Base-by-base conservation (phyloP, 305 asterid species). In the Salvia sclarea region DNA sequence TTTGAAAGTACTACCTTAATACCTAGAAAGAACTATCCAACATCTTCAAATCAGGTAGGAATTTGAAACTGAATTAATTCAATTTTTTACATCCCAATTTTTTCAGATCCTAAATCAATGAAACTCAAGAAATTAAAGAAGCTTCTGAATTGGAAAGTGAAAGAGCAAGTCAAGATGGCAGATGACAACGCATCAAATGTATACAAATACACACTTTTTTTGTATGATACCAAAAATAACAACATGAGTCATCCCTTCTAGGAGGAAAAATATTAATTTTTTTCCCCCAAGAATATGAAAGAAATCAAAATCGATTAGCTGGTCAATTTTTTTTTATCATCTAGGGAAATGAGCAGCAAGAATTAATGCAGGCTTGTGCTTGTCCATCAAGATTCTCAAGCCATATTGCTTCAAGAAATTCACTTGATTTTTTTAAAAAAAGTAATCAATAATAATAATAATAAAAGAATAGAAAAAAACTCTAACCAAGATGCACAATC, bases 401-500 rank as follows among this genome's bases (percentile, higher is more conserved):
- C n/a, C n/a, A n/a, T n/a, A n/a, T n/a, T 24, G 33, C 53, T 60
- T 53, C 14, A 35, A 62, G 61, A 47, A 53, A 49, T 59, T 65
- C 2, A 57, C 59, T 43, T 55, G 11, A 44, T 25, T n/a, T n/a
- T n/a, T n/a, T 72, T 40, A 55, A 56, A 66, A 56, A 64, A 22
- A 33, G 14, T 8, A 12, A 57, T 10, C 35, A 48, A 44, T 61
- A n/a, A n/a, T n/a, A n/a, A n/a, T n/a, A n/a, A n/a, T n/a, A n/a
- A n/a, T 41, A 50, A 49, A 66, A 38, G 30, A 38, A 1, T 68
- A 18, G 2, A 47, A 6, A 14, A 66, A 0, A 8, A 66, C 55
- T 61, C 64, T 33, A 28, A 58, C 44, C 35, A 62, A 64, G 68
- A 68, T 71, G 70, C 80, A 71, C 49, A 58, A 2, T 24, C 10